Percentiles rank a stretch among this genome's conserved stretches.
Evolutionary conservation across 306 rosid genomes (phyloP).

Genomic region (Elaeagnus macrophylla): DNA sequence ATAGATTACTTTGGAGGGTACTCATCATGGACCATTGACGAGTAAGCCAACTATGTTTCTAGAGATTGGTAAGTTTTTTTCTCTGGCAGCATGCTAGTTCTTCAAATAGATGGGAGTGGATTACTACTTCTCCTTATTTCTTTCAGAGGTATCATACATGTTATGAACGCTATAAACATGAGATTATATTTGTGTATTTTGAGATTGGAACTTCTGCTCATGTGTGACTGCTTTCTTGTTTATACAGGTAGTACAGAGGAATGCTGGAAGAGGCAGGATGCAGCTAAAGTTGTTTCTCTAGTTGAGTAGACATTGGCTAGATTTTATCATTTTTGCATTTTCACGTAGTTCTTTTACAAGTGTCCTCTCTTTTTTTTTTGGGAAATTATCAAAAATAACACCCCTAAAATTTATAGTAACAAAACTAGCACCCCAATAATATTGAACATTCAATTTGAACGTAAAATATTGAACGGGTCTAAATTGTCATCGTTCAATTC

Average conservation of each 20-base stretch:
- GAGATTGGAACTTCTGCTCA: conserved; percentile 6
- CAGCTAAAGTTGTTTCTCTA: conserved; percentile 78
- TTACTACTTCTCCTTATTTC: conserved; percentile 6
- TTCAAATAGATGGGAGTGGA: too few species aligned
- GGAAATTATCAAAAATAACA: too few species aligned
- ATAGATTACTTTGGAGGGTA: conserved; percentile 91
- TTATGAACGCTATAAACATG: not conserved
- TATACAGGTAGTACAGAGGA: conserved; percentile 85
- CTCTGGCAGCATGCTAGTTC: too few species aligned
- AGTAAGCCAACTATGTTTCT: conserved; percentile 73
- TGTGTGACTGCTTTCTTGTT: conserved; percentile 15
- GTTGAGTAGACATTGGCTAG: conserved; percentile 29
- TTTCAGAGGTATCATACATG: not conserved
- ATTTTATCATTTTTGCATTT: conserved; percentile 14
- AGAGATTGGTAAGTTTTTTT: conserved; percentile 77
- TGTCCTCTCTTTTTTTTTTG: too few species aligned
- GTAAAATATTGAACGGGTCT: too few species aligned
- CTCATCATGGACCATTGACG: conserved; percentile 91
- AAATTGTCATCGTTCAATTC: too few species aligned
- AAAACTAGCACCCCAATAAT: too few species aligned
- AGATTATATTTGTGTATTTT: not conserved
- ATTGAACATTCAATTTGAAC: too few species aligned
- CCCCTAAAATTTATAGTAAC: too few species aligned
- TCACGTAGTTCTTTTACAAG: not conserved
- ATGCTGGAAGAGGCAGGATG: conserved; percentile 93